Conservation (phyloP, 177 flowering plant species). For the Vitis hybrid region DNA sequence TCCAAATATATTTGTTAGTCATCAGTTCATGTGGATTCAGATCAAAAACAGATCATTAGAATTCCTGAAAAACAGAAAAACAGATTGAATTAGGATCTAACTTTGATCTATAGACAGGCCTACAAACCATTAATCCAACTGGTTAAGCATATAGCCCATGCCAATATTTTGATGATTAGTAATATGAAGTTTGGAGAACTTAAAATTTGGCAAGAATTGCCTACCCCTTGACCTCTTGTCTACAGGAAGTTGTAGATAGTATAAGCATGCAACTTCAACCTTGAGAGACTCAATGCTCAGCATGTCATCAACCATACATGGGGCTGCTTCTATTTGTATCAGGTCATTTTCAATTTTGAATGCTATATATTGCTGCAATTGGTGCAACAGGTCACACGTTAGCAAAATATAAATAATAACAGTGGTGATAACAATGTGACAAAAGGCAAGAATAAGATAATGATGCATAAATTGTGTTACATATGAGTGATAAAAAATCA, state of each 20-base stretch:
- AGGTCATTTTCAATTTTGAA: constrained; percentile 59
- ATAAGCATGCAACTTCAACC: constrained; percentile 76
- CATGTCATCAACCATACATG: constrained; percentile 34
- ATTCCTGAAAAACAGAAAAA: too few relatives aligned
- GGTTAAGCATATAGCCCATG: not conserved
- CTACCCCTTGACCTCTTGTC: constrained; percentile 82
- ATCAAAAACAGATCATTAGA: too few relatives aligned
- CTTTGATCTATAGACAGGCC: too few relatives aligned
- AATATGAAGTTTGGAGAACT: not conserved
- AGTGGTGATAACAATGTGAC: not conserved
- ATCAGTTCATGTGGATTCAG: too few relatives aligned
- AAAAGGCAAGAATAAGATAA: not conserved
- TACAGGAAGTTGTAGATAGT: constrained; percentile 63
- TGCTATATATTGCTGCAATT: constrained; percentile 42
- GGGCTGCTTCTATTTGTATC: constrained; percentile 39
- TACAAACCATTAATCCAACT: not conserved
- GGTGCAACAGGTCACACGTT: constrained; percentile 18
- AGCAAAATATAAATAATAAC: constrained; percentile 1
- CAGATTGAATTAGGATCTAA: too few relatives aligned
- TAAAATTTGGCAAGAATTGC: not conserved
- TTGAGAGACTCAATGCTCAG: constrained; percentile 54
- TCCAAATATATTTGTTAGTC: too few relatives aligned
- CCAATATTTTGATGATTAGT: not conserved
- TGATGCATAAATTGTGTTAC: not conserved
- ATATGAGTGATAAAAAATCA: not conserved